Evolutionary conservation across 495 filamentous ascomycete genomes (phyloP), one percentile per base, ranked within the genome.

Genomic region (Darksidea phi): DNA sequence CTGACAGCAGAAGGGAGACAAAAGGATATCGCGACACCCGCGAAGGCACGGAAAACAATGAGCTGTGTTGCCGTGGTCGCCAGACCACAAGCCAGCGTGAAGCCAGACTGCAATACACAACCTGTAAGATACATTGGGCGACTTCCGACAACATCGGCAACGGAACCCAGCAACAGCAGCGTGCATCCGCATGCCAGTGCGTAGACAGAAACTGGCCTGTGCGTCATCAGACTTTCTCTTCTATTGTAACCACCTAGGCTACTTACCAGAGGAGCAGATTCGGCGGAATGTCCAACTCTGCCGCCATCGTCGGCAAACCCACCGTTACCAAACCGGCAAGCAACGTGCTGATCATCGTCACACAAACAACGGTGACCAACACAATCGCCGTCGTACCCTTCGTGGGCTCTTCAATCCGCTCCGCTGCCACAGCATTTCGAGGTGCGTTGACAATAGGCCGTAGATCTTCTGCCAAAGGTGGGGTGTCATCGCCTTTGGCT

Each of bases 91-190:
- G 74, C 78, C 7, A 83, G 62, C 5, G 74, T 75, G 37, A 75
- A 80, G 3, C 72, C 48, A 11, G 69, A 67, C 23, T 80, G 71
- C 13, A 82, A 52, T 18, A 78, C 69, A 23, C 67, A 72, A 17
- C 81, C 82, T 1, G 67, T 65, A 0, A 84, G 63, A 48, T 75
- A 78, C 28, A 82, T 71, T 6, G 43, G 67, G 21, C 76, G 63
- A 13, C 66, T 73, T 1, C 83, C 83, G 7, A 84, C 73, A 0
- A 80, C 73, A 67, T 84, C 82, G 1, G 79, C 72, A 18, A 83
- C 67, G n/a, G 80, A 72, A 1, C 82, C 81, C 2, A 72, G 72
- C 8, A 81, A 48, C 0, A 84, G 68, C 13, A 84, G 72, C 1
- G 73, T 77, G 59, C 72, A 77, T 45, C 78, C 75, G 37, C 72